Conservation (phyloP, 2,329 filamentous ascomycete species). For the Aspergillus sp. region DNA sequence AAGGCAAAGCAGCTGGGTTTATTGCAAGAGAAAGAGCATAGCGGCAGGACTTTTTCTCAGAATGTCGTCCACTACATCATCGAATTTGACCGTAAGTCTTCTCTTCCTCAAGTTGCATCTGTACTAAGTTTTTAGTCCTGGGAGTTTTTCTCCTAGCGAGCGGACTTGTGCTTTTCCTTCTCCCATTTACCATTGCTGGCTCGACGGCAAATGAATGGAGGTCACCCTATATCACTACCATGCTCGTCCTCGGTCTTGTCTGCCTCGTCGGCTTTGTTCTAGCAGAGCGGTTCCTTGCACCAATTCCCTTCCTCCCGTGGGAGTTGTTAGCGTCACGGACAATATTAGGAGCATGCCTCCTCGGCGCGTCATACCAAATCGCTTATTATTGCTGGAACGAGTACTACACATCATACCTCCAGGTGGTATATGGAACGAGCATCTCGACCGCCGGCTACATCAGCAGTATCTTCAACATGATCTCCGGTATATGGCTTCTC, state of each 20-base stretch:
- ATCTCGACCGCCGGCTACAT: conserved; percentile 42
- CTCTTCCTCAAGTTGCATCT: not conserved
- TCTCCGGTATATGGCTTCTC: conserved; percentile 60
- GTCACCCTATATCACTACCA: conserved; percentile 53
- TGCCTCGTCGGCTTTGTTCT: conserved; percentile 58
- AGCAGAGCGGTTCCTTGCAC: conserved; percentile 58
- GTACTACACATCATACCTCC: conserved; percentile 30
- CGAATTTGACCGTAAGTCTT: conserved; percentile 62
- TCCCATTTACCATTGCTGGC: conserved; percentile 63
- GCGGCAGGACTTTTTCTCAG: conserved; percentile 52
- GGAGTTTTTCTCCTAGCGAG: conserved; percentile 65
- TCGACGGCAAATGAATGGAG: conserved; percentile 46
- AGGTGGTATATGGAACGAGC: conserved; percentile 31
- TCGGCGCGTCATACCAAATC: conserved; percentile 34
- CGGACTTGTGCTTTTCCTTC: conserved; percentile 66
- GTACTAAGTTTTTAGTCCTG: conserved; percentile 43
- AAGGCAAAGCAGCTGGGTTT: conserved; percentile 63
- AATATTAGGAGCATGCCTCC: conserved; percentile 26
- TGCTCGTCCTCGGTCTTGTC: conserved; percentile 58
- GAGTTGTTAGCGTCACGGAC: conserved; percentile 45
- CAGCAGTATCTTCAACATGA: conserved; percentile 58
- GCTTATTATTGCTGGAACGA: conserved; percentile 26
- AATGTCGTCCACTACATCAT: conserved; percentile 57
- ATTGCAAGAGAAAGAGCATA: conserved; percentile 42
- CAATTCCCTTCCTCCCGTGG: conserved; percentile 60